Percentiles rank a stretch among this genome's conserved stretches.
Evolutionary conservation across 306 rosid genomes (phyloP).

Genomic region (Malus sylvestris): DNA sequence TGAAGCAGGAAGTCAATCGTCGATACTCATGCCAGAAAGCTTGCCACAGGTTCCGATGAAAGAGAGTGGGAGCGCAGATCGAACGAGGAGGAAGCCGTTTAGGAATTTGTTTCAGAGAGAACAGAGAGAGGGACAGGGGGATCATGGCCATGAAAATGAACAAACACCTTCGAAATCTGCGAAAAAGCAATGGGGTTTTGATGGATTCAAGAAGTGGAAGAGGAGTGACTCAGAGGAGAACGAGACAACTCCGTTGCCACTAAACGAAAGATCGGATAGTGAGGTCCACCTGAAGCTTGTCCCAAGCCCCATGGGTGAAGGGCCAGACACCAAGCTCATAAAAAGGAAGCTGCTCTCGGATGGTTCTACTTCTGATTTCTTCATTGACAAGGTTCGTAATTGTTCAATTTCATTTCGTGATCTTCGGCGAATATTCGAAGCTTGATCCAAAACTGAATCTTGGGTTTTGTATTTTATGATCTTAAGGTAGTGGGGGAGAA

Average conservation of each 20-base stretch:
- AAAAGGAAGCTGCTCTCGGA: conserved; percentile 64
- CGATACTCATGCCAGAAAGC: conserved; percentile 62
- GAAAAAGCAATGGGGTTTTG: conserved; percentile 70
- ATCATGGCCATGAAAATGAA: conserved; percentile 17
- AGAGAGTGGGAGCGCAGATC: conserved; percentile 33
- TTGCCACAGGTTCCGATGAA: conserved; percentile 31
- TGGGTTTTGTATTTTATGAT: background rate
- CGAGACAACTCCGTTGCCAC: conserved; percentile 71
- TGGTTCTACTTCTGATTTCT: conserved; percentile 76
- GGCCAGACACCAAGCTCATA: conserved; percentile 51
- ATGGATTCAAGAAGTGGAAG: conserved; percentile 81
- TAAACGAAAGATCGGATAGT: conserved; percentile 53
- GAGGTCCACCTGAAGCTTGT: conserved; percentile 28
- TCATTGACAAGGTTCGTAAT: conserved; percentile 64
- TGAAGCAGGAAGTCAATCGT: conserved; percentile 11
- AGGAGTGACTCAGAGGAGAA: conserved; percentile 63
- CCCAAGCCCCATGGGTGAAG: conserved; percentile 44
- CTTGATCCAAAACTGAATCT: background rate
- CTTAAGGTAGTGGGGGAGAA: conserved; percentile 66
- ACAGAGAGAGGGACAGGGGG: conserved; percentile 31
- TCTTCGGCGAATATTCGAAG: conserved; percentile 1
- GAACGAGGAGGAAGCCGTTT: conserved; percentile 67
- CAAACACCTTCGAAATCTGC: conserved; percentile 38
- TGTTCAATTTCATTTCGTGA: background rate
- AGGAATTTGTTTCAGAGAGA: conserved; percentile 64